Evolutionary conservation across 208 protist genomes (phyloP), one percentile per base, ranked within the genome.

Genomic region (Trypanosoma theileri): DNA sequence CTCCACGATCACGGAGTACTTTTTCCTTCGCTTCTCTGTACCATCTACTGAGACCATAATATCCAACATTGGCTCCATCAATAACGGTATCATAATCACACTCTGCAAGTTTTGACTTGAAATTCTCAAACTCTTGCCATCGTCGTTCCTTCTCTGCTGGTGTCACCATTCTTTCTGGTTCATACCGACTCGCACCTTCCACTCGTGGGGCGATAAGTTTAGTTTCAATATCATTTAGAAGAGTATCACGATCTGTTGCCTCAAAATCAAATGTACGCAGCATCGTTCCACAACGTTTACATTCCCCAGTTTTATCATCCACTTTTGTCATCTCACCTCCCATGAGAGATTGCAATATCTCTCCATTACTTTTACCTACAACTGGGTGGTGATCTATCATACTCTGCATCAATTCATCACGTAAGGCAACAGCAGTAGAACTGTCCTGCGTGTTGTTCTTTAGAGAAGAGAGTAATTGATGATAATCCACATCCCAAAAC

Each of bases 401-500:
- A 17, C 59, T 55, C 28, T 63, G 48, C 16, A 89, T 62, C 17
- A 87, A 55, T 55, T 70, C 63, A 28, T 81, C 75, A 21, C 71
- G 2, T 21, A 82, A 60, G 19, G 10, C 0, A 11, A 8, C n/a
- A 0, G 45, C 66, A 31, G 22, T 42, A 19, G 44, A 17, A 60
- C 53, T 3, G 13, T 24, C n/a, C 21, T 42, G 17, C 44, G 57
- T 41, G 31, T 42, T 22, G n/a, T 42, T 54, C 44, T 56, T n/a
- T 3, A 92, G 44, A 42, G 71, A 79, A 24, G 14, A 12, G n/a
- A 95, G 63, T 12, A 93, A 22, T 28, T 83, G 63, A 46, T 86
- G 48, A 55, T 82, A 95, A 70, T 95, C 90, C 4, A 59, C 79
- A 75, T 95, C 90, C 88, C 90, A 95, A 59, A 95, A 75, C 74